Evolutionary conservation across 2,329 filamentous ascomycete genomes (phyloP).

Genomic region (Pestalotiopsis sp.): DNA sequence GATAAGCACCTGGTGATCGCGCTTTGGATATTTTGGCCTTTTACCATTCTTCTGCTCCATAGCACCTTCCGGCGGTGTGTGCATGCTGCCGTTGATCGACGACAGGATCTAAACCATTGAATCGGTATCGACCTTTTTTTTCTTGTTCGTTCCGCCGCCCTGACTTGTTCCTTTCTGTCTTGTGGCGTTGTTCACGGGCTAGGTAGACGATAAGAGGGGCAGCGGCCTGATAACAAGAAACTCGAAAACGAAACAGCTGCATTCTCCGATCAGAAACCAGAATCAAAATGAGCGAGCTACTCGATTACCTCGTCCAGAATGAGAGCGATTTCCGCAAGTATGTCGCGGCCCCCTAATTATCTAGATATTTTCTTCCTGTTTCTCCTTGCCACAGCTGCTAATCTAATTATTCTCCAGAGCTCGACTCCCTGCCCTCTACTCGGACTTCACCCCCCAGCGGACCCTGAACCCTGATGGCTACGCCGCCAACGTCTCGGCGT

Average conservation of each 20-base stretch:
- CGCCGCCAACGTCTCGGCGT: constrained; percentile 76
- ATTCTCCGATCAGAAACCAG: background rate
- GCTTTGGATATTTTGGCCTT: background rate
- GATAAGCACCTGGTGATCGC: constrained; percentile 23
- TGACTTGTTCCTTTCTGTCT: background rate
- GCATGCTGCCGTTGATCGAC: background rate
- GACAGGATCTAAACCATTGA: background rate
- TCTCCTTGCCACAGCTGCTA: constrained; percentile 1
- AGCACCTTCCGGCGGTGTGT: background rate
- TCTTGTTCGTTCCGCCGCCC: background rate
- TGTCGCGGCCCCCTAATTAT: constrained; percentile 8
- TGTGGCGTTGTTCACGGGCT: background rate
- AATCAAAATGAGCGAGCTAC: constrained; percentile 65
- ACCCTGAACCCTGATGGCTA: constrained; percentile 85
- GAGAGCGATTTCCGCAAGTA: constrained; percentile 65
- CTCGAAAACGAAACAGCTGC: background rate
- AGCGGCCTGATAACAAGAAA: background rate
- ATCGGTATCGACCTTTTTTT: background rate
- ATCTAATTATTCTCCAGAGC: constrained; percentile 51
- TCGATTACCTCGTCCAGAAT: constrained; percentile 65
- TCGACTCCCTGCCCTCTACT: constrained; percentile 84
- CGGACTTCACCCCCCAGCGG: constrained; percentile 77
- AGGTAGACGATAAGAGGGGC: background rate
- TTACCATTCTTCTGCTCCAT: background rate
- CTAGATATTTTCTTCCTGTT: constrained; percentile 2